These are phyloP conservation scores for Acarospora socialis DNA, from an alignment of 2,329 filamentous ascomycete species.

Conservation along the genomic window DNA sequence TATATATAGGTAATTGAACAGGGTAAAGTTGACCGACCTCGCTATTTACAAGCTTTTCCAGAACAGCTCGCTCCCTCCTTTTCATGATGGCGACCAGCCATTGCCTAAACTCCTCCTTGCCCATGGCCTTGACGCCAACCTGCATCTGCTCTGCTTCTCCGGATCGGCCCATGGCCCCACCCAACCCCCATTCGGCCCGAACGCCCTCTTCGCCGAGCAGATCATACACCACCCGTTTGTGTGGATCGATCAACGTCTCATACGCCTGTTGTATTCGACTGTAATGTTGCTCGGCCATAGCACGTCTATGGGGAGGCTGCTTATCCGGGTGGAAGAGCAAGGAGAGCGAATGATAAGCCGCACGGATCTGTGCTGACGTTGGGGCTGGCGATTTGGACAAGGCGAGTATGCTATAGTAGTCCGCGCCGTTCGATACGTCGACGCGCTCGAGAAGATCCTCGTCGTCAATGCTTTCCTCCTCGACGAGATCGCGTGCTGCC, in stretches of 20 bases:
- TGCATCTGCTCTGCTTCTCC: slow-evolving; percentile 20
- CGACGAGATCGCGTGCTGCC: no score
- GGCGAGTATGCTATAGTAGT: slow-evolving; percentile 30
- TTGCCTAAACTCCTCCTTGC: slow-evolving; percentile 24
- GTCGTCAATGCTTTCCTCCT: no score
- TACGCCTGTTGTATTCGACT: slow-evolving; percentile 27
- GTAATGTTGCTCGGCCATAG: slow-evolving; percentile 26
- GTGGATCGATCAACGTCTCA: slow-evolving; percentile 26
- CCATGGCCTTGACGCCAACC: slow-evolving; percentile 26
- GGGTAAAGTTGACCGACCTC: slow-evolving; percentile 19
- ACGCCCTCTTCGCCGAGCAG: slow-evolving; percentile 28
- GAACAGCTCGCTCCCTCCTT: slow-evolving; percentile 22
- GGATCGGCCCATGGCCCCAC: slow-evolving; percentile 21
- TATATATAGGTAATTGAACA: neutral
- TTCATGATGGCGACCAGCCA: slow-evolving; percentile 30
- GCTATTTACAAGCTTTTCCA: slow-evolving; percentile 25
- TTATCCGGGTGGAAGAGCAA: slow-evolving; percentile 33
- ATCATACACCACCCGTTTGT: slow-evolving; percentile 30
- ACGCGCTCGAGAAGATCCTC: no score
- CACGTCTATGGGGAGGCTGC: slow-evolving; percentile 25
- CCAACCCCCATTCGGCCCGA: slow-evolving; percentile 22
- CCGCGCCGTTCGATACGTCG: no score
- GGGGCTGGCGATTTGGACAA: slow-evolving; percentile 26
- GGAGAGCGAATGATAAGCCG: slow-evolving; percentile 29
- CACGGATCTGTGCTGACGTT: slow-evolving; percentile 27